phyloP scores from a whole-genome alignment of 306 rosid genomes.

The Sophora flavescens region DNA sequence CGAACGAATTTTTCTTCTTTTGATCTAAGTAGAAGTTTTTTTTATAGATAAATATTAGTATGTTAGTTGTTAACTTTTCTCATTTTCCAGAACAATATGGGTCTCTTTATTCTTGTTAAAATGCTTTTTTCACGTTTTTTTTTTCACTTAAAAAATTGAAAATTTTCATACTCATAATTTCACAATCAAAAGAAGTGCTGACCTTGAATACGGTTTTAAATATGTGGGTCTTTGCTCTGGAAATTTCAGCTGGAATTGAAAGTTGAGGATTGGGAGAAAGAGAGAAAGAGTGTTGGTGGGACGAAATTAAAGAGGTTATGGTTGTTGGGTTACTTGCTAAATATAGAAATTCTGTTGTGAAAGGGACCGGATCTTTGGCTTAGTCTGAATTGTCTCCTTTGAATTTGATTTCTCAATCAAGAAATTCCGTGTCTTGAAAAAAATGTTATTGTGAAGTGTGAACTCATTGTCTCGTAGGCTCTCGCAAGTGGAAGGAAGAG shows the following conservation, averaged over 20 bases:
- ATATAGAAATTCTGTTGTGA: conserved; percentile 32
- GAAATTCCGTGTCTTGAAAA: conserved; percentile 32
- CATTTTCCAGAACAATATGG: background rate
- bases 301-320: conserved; percentile 25
- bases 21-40: background rate
- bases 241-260: background rate
- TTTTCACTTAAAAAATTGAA: background rate
- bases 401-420: conserved; percentile 29
- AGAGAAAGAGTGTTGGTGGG: background rate
- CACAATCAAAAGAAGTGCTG: background rate
- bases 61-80: too few species aligned
- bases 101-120: background rate
- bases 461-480: conserved; percentile 39
- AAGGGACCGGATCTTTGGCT: conserved; percentile 19
- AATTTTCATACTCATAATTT: background rate
- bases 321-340: conserved; percentile 30
- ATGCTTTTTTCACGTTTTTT: background rate
- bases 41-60: too few species aligned
- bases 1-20: background rate
- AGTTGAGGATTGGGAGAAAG: background rate
- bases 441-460: conserved; percentile 6
- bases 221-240: background rate
- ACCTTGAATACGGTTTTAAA: background rate
- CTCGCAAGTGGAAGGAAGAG: conserved; percentile 6
- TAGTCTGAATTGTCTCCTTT: conserved; percentile 20